Base-by-base conservation (phyloP, 1,284 basidiomycete species). In the Ustilago shanxiensis region DNA sequence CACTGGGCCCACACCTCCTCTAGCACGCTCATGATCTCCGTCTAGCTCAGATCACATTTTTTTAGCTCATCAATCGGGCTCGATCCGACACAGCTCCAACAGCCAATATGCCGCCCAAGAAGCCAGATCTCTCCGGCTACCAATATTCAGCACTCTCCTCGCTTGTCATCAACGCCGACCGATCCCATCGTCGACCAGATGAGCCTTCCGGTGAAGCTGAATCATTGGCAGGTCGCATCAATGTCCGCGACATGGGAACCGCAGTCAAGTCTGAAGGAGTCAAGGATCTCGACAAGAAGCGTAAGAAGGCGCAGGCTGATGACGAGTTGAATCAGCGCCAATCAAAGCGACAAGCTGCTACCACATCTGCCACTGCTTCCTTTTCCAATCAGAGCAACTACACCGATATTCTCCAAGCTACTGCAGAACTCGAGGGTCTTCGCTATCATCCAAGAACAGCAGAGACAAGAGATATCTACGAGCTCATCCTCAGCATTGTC, bases 121-220 rank as follows among this genome's bases (percentile, higher is more conserved):
- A 82, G 69, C 81, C 78, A 53, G 84, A 85, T 57, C 71, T 79
- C 33, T 83, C 83, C 47, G 84, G 84, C 54, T 85, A 85, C 76
- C 84, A 84, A 69, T 85, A 85, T 68, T 81, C 80, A 56, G 84
- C 84, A 26, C 79, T 85, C 47, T 84, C 82, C 20, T 83, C 83
- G 18, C 79, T 83, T 41, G 84, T 85, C 66, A 82, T 83, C 66
- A 80, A 70, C 53, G 71, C 83, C 2, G 84, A 83, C 37, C 80
- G 82, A 11, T 65, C 73, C 13, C 68, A 77, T 52, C 80, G 78
- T 41, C 76, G 74, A 4, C 66, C 79, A 18, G 80, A 85, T 60
- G 97, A 99, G 87, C 95, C 96, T 18, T 95, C 96, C 88, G 96
- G 96, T 72, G 94, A 95, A 41, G 93, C 95, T 18, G 97, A 96